Percentiles rank a stretch among this genome's conserved stretches.
Conservation (phyloP, 768 basidiomycete species). For the Amanita pseudoporphyria region DNA sequence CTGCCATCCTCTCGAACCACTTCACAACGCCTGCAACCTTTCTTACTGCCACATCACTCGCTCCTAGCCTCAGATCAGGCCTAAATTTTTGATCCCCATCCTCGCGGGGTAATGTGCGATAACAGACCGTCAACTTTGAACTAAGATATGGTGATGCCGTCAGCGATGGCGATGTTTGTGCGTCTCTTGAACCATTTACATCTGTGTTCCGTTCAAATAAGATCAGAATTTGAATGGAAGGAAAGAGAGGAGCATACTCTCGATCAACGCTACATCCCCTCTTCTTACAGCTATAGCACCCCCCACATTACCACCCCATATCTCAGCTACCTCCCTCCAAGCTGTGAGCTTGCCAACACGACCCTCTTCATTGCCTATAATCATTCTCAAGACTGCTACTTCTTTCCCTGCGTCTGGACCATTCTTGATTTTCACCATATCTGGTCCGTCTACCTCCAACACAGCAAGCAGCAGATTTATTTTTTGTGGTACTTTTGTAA, state of each 20-base stretch:
- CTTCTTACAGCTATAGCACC: conserved; percentile 40
- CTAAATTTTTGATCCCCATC: conserved; percentile 50
- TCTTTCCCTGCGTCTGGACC: conserved; percentile 64
- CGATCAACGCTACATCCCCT: conserved; percentile 63
- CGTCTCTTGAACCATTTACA: conserved; percentile 39
- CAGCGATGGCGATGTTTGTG: conserved; percentile 35
- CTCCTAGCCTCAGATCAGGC: conserved; percentile 64
- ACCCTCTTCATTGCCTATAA: conserved; percentile 67
- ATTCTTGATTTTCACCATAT: conserved; percentile 55
- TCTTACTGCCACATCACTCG: conserved; percentile 58
- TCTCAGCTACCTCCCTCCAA: conserved; percentile 70
- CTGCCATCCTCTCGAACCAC: conserved; percentile 74
- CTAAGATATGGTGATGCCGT: conserved; percentile 63
- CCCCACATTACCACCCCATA: conserved; percentile 45
- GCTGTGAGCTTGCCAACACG: conserved; percentile 63
- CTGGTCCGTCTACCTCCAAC: conserved; percentile 72
- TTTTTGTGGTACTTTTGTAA: conserved; percentile 26
- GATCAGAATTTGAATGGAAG: neutral
- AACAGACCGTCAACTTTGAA: conserved; percentile 60
- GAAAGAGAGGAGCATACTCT: conserved; percentile 37
- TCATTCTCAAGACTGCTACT: conserved; percentile 56
- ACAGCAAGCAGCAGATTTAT: conserved; percentile 53
- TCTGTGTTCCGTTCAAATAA: conserved; percentile 26
- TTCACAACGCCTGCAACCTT: conserved; percentile 54
- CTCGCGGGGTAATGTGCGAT: conserved; percentile 63